Evolutionary conservation across 1,284 basidiomycete species (phyloP), one percentile per base, ranked within the genome.

Genomic region (Melampsora larici-populina): DNA sequence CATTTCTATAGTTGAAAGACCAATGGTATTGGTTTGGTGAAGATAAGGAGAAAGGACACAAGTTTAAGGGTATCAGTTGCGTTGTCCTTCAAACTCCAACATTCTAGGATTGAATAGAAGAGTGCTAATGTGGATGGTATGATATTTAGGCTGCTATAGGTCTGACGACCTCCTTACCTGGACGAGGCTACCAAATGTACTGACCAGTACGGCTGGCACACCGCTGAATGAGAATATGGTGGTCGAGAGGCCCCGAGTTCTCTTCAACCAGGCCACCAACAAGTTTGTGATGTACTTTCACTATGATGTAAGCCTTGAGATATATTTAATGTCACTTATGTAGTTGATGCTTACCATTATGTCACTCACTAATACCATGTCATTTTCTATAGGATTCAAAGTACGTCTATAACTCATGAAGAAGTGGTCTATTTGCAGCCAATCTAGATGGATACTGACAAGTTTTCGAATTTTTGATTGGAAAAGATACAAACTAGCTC

Each of bases 11-110:
- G 58, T 48, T 62, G 17, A 31, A 29, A 68, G 26, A 51, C 70
- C 74, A 60, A 88, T 88, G 88, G 82, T 89, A 89, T 81, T 89
- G 88, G 89, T 85, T 87, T 75, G 89, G 88, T n/a, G 88, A 89
- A 82, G 88, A 89, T 84, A 89, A 89, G 81, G 85, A 85, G 80
- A 88, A 89, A 80, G 88, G 87, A 77, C 86, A 84, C 0, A 81
- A 87, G 15, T 89, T 89, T 83, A 85, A 85, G 48, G 88, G 88
- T 0, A 88, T 89, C n/a, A 67, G 65, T 67, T 43, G 40, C 18
- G 31, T 58, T 6, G 55, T 29, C 55, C 55, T 17, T 58, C 15
- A 55, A 58, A 58, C 8, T 46, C 43, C 8, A 48, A 9, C 8
- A n/a, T 48, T n/a, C 48, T 40, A 24, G 8, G 11, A n/a, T 33